A percentile compares a stretch with the other conserved stretches of the same genome.
Evolutionary conservation across 2,329 filamentous ascomycete species (phyloP).

Genomic region (Alternaria conjuncta): DNA sequence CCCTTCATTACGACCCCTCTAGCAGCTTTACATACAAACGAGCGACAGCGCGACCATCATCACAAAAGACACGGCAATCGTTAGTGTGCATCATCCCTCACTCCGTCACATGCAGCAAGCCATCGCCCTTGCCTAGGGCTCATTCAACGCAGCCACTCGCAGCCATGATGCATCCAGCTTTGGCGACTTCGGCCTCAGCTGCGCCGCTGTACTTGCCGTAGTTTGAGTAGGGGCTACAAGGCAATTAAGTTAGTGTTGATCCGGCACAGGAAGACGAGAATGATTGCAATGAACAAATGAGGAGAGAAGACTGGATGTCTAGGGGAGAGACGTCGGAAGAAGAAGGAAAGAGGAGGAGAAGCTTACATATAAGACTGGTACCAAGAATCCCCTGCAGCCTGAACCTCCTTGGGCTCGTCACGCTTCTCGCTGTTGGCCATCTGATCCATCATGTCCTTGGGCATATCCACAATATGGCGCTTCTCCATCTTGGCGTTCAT

Average conservation of each 20-base stretch:
- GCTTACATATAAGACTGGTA: background rate
- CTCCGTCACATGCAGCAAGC: background rate
- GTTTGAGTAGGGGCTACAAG: background rate
- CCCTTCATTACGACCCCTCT: background rate
- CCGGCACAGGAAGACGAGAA: fast-evolving
- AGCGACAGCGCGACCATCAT: background rate
- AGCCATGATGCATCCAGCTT: background rate
- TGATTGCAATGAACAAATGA: background rate
- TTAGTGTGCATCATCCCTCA: background rate
- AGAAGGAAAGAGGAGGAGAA: background rate
- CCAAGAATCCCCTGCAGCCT: background rate
- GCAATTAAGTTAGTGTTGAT: background rate
- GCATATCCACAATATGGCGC: background rate
- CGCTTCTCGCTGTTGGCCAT: background rate
- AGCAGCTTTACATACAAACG: background rate
- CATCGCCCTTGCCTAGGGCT: background rate
- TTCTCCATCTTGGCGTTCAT: background rate
- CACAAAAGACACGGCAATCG: background rate
- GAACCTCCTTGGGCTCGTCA: background rate
- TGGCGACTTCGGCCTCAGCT: background rate
- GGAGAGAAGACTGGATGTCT: background rate
- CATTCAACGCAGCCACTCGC: background rate
- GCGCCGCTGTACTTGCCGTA: background rate
- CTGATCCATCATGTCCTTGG: background rate
- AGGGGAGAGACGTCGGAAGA: background rate